These are phyloP conservation scores for Rhizoclosmatium globosum DNA, from an alignment of 192 early-diverging fungal genomes.

Conservation along the genomic window DNA sequence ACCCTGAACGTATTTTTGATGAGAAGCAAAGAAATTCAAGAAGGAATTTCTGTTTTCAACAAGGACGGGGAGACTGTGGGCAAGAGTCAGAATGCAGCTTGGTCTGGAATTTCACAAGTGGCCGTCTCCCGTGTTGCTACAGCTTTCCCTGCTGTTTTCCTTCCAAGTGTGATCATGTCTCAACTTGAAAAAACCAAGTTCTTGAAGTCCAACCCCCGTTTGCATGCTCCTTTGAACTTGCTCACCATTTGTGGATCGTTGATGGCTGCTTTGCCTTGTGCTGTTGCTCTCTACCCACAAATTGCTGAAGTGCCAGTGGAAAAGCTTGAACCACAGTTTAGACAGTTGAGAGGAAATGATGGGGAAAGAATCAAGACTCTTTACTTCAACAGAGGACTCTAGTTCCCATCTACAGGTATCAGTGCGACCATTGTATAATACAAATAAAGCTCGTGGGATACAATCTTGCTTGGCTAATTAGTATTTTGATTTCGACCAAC, in stretches of 20 bases:
- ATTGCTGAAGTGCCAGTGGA: slow-evolving; percentile 64
- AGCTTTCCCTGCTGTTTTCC: slow-evolving; percentile 73
- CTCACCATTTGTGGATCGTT: slow-evolving; percentile 70
- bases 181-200: slow-evolving; percentile 70
- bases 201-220: slow-evolving; percentile 60
- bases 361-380: slow-evolving; percentile 68
- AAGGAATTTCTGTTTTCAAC: slow-evolving; percentile 80
- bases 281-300: slow-evolving; percentile 84
- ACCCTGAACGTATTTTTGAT: slow-evolving; percentile 85
- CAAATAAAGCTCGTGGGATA: no score
- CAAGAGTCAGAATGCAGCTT: slow-evolving; percentile 72
- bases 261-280: slow-evolving; percentile 78
- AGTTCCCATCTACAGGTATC: neutral
- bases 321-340: slow-evolving; percentile 72
- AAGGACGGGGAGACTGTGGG: slow-evolving; percentile 71
- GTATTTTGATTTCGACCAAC: no score
- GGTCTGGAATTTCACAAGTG: slow-evolving; percentile 74
- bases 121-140: slow-evolving; percentile 82
- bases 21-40: slow-evolving; percentile 79
- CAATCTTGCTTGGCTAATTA: no score
- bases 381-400: slow-evolving; percentile 84
- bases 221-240: slow-evolving; percentile 70
- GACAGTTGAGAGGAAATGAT: slow-evolving; percentile 61
- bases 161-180: slow-evolving; percentile 75
- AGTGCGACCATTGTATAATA: no score